Base-by-base conservation (phyloP, 768 basidiomycete species). In the Russula sp. region DNA sequence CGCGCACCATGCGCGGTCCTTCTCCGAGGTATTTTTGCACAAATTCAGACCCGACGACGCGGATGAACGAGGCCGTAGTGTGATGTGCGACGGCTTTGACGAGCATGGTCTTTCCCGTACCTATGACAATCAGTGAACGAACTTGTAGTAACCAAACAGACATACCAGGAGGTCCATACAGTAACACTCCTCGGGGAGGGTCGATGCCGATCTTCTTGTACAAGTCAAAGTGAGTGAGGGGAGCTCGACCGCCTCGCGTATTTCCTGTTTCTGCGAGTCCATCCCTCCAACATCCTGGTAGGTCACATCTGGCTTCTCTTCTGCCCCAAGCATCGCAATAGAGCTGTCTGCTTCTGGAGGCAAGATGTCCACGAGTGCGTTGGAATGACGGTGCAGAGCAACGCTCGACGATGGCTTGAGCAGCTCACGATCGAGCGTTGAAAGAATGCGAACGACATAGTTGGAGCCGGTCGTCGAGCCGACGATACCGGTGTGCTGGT, bases 131-230 rank as follows among this genome's bases (percentile, higher is more conserved):
- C 36, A 38, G 44, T 46, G 16, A 57, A 32, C 26, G 32, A 34
- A 28, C 28, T 16, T 42, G 30, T n/a, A 44, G 48, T 16, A 26
- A 48, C 40, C 14, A 24, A 32, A 9, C 32, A 8, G 26, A 36
- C 51, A 56, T 72, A 90, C 95, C 96, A 72, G 97, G 97, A 38
- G 97, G 97, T 1, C 97, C 97, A 72, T 97, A 98, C 16, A 99
- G 82, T 60, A 99, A 77, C 2, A 99, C 97, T 77, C 97, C 97
- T 28, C 97, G 84, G 63, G 97, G 97, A 3, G 97, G 97, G 78
- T 99, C 96, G 68, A 99, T 99, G 69, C 97, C 97, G 72, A 99
- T 99, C 80, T 98, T 98, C 80, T 92, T 92, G 83, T 98, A 99
- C 49, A 99, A 79, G 72, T 99, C 96, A 74, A 96, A 96, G 76